Conservation (phyloP, 2,329 filamentous ascomycete species). For the Tolypocladium amazonense region DNA sequence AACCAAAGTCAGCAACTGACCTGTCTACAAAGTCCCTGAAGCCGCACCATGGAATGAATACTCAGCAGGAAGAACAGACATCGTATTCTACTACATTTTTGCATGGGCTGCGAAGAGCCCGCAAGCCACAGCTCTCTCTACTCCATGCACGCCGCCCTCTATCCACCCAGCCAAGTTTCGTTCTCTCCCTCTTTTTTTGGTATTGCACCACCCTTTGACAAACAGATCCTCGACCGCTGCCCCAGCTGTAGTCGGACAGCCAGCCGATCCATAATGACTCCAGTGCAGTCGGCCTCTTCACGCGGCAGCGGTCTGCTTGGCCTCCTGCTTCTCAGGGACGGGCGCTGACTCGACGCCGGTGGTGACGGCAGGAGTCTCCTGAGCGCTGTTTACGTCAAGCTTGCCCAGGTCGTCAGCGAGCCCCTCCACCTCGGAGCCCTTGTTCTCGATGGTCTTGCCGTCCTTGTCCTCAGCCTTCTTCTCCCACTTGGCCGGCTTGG, state of each 20-base stretch:
- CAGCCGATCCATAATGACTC: not conserved
- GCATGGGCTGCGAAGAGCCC: not conserved
- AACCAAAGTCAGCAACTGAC: no score
- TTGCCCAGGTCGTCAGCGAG: no score
- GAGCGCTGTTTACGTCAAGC: no score
- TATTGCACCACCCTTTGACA: not conserved
- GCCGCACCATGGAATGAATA: no score
- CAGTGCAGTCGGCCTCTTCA: not conserved
- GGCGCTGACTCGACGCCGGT: conserved; percentile 18
- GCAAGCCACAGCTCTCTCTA: not conserved
- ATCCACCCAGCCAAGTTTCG: not conserved
- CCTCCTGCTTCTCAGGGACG: conserved; percentile 20
- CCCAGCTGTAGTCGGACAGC: not conserved
- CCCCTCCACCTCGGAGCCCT: conserved; percentile 26
- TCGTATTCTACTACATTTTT: not conserved
- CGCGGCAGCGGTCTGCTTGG: conserved; percentile 15
- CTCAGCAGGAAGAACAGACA: no score
- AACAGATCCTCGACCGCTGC: not conserved
- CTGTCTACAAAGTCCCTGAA: no score
- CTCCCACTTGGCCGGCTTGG: conserved; percentile 55
- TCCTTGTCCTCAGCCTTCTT: conserved; percentile 31
- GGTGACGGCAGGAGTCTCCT: conserved; percentile 20
- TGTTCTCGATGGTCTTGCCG: conserved; percentile 25
- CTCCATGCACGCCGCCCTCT: not conserved
- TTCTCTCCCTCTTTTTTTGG: not conserved